A percentile compares a stretch with the other conserved stretches of the same genome.
phyloP scores from a whole-genome alignment of 1,284 basidiomycete genomes.

The Rhodotorula sp. region DNA sequence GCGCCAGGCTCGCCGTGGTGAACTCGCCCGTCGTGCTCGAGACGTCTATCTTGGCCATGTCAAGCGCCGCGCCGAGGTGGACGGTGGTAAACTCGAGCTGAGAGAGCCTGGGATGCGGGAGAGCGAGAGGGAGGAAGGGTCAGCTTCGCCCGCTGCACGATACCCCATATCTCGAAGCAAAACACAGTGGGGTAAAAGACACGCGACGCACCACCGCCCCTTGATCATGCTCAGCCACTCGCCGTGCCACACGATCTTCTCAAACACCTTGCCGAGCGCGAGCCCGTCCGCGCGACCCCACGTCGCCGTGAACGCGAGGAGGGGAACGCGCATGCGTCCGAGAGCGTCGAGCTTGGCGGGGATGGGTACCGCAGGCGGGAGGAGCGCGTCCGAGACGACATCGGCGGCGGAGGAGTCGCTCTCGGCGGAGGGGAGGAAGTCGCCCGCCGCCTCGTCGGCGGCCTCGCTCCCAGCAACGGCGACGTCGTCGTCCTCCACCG shows the following conservation, averaged over 20 bases:
- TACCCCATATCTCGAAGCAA: no score
- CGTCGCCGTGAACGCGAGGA: conserved; percentile 94
- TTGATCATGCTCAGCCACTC: conserved; percentile 91
- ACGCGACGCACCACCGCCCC: conserved; percentile 69
- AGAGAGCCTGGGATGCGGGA: conserved; percentile 65
- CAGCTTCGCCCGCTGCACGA: no score
- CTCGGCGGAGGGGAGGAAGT: neutral
- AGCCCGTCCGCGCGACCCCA: conserved; percentile 90
- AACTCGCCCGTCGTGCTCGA: conserved; percentile 75
- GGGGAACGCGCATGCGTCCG: conserved; percentile 61
- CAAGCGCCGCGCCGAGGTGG: conserved; percentile 61
- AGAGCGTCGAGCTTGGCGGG: conserved; percentile 45
- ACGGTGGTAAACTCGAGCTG: conserved; percentile 80
- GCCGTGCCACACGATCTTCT: conserved; percentile 91
- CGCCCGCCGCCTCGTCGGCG: neutral
- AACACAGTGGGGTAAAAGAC: neutral
- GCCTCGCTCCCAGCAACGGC: neutral
- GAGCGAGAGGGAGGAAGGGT: neutral
- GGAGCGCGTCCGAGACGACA: neutral
- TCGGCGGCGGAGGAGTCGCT: neutral
- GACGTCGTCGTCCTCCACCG: neutral
- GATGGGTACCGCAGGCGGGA: neutral
- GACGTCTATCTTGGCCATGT: conserved; percentile 68
- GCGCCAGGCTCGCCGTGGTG: conserved; percentile 69
- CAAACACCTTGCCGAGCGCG: conserved; percentile 82